phyloP scores from a whole-genome alignment of 140 eudicot genomes.

The Oenanthe javanica region DNA sequence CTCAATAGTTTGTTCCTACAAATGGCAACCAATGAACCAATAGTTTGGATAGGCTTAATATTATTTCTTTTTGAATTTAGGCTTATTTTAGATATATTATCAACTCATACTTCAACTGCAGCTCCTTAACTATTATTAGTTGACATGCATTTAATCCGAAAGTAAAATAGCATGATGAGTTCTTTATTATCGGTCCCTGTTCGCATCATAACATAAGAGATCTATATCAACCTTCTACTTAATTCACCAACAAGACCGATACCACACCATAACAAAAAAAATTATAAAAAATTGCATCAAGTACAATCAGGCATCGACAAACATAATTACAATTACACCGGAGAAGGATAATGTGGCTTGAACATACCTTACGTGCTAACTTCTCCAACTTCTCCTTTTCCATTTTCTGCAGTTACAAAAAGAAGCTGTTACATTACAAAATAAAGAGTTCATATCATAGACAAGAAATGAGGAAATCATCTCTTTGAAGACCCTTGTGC shows the following conservation, averaged over 20 bases:
- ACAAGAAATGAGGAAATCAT: background rate
- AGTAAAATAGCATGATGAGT: background rate
- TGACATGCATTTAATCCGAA: background rate
- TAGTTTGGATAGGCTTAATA: background rate
- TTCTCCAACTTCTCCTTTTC: constrained; percentile 4
- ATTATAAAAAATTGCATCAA: background rate
- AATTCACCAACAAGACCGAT: background rate
- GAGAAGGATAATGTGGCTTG: background rate
- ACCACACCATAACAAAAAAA: background rate
- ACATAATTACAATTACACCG: background rate
- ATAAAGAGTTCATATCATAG: background rate
- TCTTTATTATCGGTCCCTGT: background rate
- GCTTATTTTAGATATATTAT: background rate
- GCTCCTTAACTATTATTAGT: background rate
- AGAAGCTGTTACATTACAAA: background rate
- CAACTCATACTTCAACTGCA: background rate
- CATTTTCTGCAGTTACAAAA: background rate
- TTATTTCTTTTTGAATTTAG: background rate
- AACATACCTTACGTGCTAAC: background rate
- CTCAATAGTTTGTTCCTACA: background rate
- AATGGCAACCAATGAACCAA: background rate
- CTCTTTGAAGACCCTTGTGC: background rate
- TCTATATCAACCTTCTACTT: background rate
- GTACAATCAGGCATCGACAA: background rate
- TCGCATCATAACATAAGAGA: background rate